Evolutionary conservation across 305 asterid species (phyloP).

Genomic region (Caryopteris hybrid): DNA sequence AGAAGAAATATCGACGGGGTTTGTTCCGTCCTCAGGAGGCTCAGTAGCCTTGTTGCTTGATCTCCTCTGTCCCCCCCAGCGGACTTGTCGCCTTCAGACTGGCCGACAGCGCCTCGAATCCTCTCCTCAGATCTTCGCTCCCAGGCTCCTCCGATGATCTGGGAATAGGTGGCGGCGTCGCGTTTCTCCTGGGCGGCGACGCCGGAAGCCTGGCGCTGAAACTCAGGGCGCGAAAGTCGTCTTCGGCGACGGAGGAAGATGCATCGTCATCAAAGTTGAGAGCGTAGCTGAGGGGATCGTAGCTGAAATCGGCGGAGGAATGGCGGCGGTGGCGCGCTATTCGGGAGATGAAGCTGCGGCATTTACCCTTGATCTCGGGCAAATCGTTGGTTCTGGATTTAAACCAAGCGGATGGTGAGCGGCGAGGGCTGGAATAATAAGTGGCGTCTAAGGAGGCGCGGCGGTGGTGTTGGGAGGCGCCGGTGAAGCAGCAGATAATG

Average conservation of each 20-base stretch:
- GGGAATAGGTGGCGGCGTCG: background rate
- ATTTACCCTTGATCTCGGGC: conserved; percentile 30
- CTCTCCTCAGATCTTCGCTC: conserved; percentile 18
- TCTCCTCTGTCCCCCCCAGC: background rate
- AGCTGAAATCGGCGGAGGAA: conserved; percentile 59
- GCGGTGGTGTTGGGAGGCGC: conserved; percentile 12
- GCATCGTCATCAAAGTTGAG: conserved; percentile 46
- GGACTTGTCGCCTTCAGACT: background rate
- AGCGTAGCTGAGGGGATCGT: conserved; percentile 60
- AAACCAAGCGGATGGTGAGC: conserved; percentile 32
- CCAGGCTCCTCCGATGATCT: background rate
- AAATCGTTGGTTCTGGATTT: conserved; percentile 24
- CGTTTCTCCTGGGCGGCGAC: conserved; percentile 23
- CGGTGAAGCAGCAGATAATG: conserved; percentile 43
- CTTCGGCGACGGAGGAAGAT: background rate
- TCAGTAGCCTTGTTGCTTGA: background rate
- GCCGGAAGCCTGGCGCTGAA: conserved; percentile 40
- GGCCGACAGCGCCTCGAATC: conserved; percentile 23
- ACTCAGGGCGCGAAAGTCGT: conserved; percentile 14
- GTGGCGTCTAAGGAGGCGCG: conserved; percentile 25
- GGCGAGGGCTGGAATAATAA: conserved; percentile 11
- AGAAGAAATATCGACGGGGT: conserved; percentile 2
- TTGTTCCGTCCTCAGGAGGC: background rate
- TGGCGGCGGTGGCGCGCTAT: conserved; percentile 49
- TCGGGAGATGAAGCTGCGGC: conserved; percentile 33